Evolutionary conservation across 306 rosid genomes (phyloP).

Genomic region (Trichosanthes truncata): DNA sequence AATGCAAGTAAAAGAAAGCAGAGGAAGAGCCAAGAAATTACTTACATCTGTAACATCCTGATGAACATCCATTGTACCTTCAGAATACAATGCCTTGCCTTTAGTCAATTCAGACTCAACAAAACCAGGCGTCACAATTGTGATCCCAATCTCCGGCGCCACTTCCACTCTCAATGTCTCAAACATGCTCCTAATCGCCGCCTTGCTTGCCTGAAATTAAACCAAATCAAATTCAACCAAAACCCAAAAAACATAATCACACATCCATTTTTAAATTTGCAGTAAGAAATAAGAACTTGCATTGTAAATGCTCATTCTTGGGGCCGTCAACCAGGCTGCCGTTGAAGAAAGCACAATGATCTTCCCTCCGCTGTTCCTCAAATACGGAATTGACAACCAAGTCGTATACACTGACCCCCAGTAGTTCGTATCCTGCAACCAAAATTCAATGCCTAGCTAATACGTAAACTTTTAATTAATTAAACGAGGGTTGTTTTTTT

Average conservation of each 20-base stretch:
- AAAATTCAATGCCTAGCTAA: no score
- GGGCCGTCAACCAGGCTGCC: slow-evolving; percentile 47
- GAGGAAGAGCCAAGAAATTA: not conserved
- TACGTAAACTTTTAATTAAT: no score
- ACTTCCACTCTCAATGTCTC: slow-evolving; percentile 55
- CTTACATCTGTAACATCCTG: slow-evolving; percentile 53
- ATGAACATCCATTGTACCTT: slow-evolving; percentile 28
- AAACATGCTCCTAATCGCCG: slow-evolving; percentile 34
- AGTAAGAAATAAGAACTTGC: no score
- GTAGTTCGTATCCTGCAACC: slow-evolving; percentile 53
- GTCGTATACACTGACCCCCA: slow-evolving; percentile 65
- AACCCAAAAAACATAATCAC: no score
- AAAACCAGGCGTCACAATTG: slow-evolving; percentile 53
- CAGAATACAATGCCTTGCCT: slow-evolving; percentile 27
- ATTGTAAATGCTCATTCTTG: slow-evolving; percentile 42
- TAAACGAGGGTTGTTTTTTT: no score
- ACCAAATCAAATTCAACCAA: no score
- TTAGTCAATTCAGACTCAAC: slow-evolving; percentile 34
- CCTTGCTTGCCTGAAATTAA: no score
- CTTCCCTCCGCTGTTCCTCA: slow-evolving; percentile 43
- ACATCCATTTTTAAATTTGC: no score
- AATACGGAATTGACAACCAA: slow-evolving; percentile 37
- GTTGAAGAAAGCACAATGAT: slow-evolving; percentile 50
- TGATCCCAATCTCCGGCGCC: slow-evolving; percentile 34
- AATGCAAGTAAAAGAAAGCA: no score